Conservation (phyloP, 1,284 basidiomycete species). For the Rhodotorula sp. region DNA sequence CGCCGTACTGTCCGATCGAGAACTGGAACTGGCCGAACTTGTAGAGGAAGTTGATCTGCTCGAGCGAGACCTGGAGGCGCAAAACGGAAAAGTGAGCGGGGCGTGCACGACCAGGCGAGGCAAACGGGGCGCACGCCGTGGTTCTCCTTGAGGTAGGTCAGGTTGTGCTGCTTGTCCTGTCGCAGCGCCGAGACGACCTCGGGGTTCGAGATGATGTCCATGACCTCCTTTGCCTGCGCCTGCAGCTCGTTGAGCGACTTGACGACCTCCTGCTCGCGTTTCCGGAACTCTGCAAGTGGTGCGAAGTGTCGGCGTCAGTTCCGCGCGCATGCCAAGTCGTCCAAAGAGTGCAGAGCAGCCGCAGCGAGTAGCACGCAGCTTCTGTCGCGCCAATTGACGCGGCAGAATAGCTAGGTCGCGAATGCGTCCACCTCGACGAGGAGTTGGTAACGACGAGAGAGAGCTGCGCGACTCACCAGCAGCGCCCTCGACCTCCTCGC, state of each 20-base stretch:
- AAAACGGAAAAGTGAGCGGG: not conserved
- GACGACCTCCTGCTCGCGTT: slow-evolving; percentile 76
- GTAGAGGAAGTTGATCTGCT: slow-evolving; percentile 94
- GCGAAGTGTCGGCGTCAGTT: not conserved
- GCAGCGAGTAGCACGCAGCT: too few species aligned
- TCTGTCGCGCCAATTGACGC: too few species aligned
- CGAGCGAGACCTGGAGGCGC: slow-evolving; percentile 72
- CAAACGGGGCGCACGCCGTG: slow-evolving; percentile 67
- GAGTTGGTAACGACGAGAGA: not conserved
- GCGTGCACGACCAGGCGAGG: not conserved
- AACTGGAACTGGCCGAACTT: slow-evolving; percentile 98
- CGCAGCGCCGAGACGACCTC: slow-evolving; percentile 85
- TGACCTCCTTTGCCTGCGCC: slow-evolving; percentile 84
- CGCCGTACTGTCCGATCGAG: slow-evolving; percentile 93
- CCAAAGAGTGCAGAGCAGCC: too few species aligned
- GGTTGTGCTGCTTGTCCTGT: slow-evolving; percentile 95
- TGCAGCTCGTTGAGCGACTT: slow-evolving; percentile 73
- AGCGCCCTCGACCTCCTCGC: slow-evolving; percentile 62
- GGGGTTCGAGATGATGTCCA: slow-evolving; percentile 95
- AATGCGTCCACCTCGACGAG: too few species aligned
- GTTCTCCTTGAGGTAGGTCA: slow-evolving; percentile 90
- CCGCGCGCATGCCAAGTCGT: too few species aligned
- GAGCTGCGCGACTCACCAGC: slow-evolving; percentile 10
- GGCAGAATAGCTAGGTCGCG: too few species aligned
- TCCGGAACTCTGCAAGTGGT: slow-evolving; percentile 67